phyloP scores from a whole-genome alignment of 2,329 filamentous ascomycete genomes.

The Cladosporium colombiae region DNA sequence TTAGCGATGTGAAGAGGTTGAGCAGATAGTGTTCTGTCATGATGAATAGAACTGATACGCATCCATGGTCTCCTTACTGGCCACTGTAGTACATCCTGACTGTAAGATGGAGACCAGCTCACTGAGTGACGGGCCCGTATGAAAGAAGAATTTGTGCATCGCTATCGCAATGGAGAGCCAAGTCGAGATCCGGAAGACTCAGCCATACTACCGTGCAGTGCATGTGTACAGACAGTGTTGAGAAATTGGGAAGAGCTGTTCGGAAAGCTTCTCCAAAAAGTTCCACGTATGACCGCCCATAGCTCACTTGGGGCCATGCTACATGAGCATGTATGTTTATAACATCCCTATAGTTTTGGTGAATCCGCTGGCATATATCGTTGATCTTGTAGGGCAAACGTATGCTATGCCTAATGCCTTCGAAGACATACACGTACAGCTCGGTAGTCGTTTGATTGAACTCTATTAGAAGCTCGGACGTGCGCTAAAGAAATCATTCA shows the following conservation, averaged over 20 bases:
- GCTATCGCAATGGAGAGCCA: neutral
- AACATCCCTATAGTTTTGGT: neutral
- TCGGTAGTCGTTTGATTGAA: neutral
- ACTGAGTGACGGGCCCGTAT: neutral
- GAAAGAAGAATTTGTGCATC: neutral
- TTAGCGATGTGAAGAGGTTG: neutral
- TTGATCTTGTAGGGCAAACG: neutral
- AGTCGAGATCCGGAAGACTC: neutral
- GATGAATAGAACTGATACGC: neutral
- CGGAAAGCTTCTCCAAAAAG: neutral
- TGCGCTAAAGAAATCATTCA: too few relatives aligned
- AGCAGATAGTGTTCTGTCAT: neutral
- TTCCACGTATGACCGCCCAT: too few relatives aligned
- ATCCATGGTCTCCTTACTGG: neutral
- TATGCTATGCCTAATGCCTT: neutral
- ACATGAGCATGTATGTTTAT: neutral
- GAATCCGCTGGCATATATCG: neutral
- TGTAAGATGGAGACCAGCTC: neutral
- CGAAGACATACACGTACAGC: neutral
- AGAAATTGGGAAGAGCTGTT: neutral
- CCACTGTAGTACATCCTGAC: neutral
- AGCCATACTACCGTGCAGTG: neutral
- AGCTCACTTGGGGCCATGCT: too few relatives aligned
- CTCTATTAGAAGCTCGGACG: neutral
- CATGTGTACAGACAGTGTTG: neutral